phyloP scores from a whole-genome alignment of 257 asterid species.

The Schizonepeta tenuifolia region DNA sequence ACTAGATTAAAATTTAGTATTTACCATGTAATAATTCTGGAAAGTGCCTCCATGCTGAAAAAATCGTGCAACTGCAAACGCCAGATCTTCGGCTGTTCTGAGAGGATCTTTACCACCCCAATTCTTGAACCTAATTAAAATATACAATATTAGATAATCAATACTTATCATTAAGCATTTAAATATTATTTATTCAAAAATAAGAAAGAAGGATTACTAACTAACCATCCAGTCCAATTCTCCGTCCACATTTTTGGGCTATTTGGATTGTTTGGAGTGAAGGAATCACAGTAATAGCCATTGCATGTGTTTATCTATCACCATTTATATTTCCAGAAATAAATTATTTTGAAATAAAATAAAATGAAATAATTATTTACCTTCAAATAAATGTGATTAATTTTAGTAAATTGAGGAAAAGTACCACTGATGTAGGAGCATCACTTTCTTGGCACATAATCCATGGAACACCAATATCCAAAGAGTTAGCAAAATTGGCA shows the following conservation, averaged over 20 bases:
- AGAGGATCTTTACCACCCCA: conserved; percentile 72
- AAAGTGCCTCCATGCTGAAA: conserved; percentile 68
- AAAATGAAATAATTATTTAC: background rate
- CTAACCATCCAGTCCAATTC: conserved; percentile 92
- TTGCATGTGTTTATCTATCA: conserved; percentile 65
- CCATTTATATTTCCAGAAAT: background rate
- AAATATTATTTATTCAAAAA: background rate
- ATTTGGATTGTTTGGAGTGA: conserved; percentile 57
- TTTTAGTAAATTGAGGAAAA: background rate
- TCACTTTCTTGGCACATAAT: conserved; percentile 72
- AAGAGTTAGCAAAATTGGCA: conserved; percentile 54
- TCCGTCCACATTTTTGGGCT: conserved; percentile 88
- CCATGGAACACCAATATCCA: conserved; percentile 74
- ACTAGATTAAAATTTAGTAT: background rate
- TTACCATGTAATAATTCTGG: conserved; percentile 80
- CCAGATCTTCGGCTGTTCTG: conserved; percentile 70
- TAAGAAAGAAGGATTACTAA: background rate
- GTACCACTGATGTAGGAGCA: conserved; percentile 66
- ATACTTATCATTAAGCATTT: too few species aligned
- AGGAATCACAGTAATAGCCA: conserved; percentile 68
- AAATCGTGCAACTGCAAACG: conserved; percentile 70
- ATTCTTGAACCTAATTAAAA: conserved; percentile 56
- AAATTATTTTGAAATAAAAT: background rate
- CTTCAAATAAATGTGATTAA: background rate
- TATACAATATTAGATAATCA: background rate